These are phyloP conservation scores for Xylaria sp. DNA, from an alignment of 2,329 filamentous ascomycete genomes.

Conservation along the genomic window DNA sequence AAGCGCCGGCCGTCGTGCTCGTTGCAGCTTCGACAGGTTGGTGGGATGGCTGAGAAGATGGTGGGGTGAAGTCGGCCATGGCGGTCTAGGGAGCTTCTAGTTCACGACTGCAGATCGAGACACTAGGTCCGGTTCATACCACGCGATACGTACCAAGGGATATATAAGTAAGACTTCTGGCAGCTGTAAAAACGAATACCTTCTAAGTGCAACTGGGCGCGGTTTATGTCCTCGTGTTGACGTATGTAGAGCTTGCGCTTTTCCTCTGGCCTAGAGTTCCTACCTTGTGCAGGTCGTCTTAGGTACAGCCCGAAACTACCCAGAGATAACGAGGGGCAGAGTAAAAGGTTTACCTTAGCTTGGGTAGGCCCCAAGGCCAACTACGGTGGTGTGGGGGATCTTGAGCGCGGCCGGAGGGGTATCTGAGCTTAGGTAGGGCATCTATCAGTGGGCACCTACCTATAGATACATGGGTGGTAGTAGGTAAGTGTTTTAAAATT, in stretches of 20 bases:
- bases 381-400: too few relatives aligned
- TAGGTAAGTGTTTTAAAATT: too few relatives aligned
- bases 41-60: not conserved
- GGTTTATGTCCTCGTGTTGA: not conserved
- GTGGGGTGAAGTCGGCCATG: not conserved
- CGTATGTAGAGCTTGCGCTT: not conserved
- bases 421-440: too few relatives aligned
- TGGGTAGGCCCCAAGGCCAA: too few relatives aligned
- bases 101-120: not conserved
- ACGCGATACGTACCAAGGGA: not conserved
- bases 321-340: not conserved
- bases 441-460: too few relatives aligned
- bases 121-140: not conserved
- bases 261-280: not conserved
- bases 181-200: not conserved
- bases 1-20: slow-evolving; percentile 4
- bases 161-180: not conserved
- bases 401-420: too few relatives aligned
- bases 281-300: not conserved
- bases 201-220: not conserved
- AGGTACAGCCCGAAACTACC: not conserved
- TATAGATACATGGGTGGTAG: too few relatives aligned
- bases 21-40: not conserved
- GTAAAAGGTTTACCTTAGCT: not conserved
- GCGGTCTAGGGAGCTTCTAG: slow-evolving; percentile 1